Percentiles rank a stretch among this genome's conserved stretches.
Conservation (phyloP, 352 stramenopile species). For the Globisporangium rhizosaccharum region DNA sequence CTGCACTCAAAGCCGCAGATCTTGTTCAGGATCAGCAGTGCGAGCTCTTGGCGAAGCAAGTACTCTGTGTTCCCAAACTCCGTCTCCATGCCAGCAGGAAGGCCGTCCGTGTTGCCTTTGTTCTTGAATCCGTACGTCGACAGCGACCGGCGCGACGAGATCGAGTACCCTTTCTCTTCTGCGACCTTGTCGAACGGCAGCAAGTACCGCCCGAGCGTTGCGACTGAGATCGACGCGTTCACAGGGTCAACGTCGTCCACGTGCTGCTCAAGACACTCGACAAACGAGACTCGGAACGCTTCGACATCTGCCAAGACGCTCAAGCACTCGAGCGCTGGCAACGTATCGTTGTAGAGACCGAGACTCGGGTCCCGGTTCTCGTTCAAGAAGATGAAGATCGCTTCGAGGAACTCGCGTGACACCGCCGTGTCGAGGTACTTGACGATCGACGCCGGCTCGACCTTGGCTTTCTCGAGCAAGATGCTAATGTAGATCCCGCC, state of each 20-base stretch:
- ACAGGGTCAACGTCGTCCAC: slow-evolving; percentile 56
- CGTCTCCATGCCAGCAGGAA: slow-evolving; percentile 38
- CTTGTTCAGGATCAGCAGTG: slow-evolving; percentile 75
- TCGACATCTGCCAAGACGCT: slow-evolving; percentile 63
- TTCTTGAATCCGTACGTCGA: slow-evolving; percentile 76
- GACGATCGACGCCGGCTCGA: slow-evolving; percentile 31
- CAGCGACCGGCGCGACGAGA: slow-evolving; percentile 67
- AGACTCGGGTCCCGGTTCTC: slow-evolving; percentile 70
- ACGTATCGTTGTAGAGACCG: slow-evolving; percentile 72
- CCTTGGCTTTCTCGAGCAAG: slow-evolving; percentile 50
- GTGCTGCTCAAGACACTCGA: slow-evolving; percentile 61
- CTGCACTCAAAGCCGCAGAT: slow-evolving; percentile 69
- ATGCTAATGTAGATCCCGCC: slow-evolving; percentile 69
- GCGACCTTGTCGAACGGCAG: slow-evolving; percentile 56
- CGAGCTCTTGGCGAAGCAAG: slow-evolving; percentile 65
- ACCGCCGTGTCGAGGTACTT: slow-evolving; percentile 51
- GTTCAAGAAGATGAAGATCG: slow-evolving; percentile 72
- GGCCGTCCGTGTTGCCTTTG: slow-evolving; percentile 25
- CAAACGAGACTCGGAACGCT: slow-evolving; percentile 44
- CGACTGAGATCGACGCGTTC: slow-evolving; percentile 66
- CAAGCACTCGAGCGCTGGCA: slow-evolving; percentile 65
- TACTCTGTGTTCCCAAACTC: slow-evolving; percentile 82
- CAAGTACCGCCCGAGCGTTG: slow-evolving; percentile 68
- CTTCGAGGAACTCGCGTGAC: slow-evolving; percentile 51
- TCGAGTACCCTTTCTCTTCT: slow-evolving; percentile 52